These are phyloP conservation scores for Zymoseptoria crescenta DNA, from an alignment of 2,329 filamentous ascomycete species.

Conservation along the genomic window DNA sequence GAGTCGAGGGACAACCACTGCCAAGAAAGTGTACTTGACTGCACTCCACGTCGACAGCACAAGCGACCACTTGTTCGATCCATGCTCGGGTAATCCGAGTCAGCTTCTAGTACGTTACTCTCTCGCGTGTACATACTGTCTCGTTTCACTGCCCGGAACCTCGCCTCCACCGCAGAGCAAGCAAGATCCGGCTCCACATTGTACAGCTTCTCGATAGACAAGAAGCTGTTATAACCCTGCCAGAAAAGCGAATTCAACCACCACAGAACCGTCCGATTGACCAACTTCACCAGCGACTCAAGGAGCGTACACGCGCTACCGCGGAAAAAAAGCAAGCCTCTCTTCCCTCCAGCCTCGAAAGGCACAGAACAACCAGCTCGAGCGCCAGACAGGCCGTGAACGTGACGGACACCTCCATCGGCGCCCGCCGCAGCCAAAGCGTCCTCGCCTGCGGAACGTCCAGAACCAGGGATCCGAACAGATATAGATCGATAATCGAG, in stretches of 20 bases:
- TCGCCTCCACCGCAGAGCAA: conserved; percentile 4
- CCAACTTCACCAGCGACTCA: conserved; percentile 16
- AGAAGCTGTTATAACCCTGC: conserved; percentile 21
- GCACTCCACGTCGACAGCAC: conserved; percentile 4
- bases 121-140: not conserved
- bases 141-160: conserved; percentile 7
- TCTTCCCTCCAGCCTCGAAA: conserved; percentile 19
- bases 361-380: conserved; percentile 14
- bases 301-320: conserved; percentile 12
- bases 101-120: not conserved
- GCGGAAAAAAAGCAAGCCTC: conserved; percentile 9
- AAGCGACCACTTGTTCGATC: not conserved
- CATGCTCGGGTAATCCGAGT: not conserved
- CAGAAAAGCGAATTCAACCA: conserved; percentile 32
- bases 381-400: conserved; percentile 12
- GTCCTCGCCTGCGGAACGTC: conserved; percentile 18
- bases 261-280: conserved; percentile 29
- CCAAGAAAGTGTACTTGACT: conserved; percentile 4
- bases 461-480: conserved; percentile 14
- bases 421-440: conserved; percentile 13
- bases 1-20: conserved; percentile 8
- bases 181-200: conserved; percentile 13
- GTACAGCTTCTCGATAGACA: conserved; percentile 20
- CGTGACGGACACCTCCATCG: conserved; percentile 7
- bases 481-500: conserved; percentile 14